These are phyloP conservation scores for Linnemannia zychae DNA, from an alignment of 192 early-diverging fungal species.

Conservation along the genomic window DNA sequence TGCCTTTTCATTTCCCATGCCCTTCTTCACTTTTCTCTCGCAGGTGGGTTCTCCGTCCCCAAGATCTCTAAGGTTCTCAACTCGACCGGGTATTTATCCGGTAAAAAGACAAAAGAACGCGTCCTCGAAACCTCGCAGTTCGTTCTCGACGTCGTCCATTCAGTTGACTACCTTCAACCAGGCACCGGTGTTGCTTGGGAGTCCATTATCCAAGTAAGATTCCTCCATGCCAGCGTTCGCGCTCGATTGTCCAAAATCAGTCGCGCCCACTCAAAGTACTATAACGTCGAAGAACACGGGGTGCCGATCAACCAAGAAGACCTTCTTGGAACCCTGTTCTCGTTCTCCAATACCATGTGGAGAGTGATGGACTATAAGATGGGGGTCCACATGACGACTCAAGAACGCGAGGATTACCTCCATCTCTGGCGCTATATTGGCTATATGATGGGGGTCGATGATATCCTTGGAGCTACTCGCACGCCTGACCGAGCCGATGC, in stretches of 20 bases:
- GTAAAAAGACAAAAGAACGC: constrained; percentile 20
- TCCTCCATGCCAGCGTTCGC: constrained; percentile 46
- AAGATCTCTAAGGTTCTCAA: constrained; percentile 50
- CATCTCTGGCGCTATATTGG: constrained; percentile 67
- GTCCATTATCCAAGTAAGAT: constrained; percentile 40
- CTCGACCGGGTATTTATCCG: constrained; percentile 31
- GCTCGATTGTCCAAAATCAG: constrained; percentile 22
- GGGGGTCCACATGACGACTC: constrained; percentile 30
- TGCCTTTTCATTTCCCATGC: constrained; percentile 17
- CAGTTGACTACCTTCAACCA: constrained; percentile 27
- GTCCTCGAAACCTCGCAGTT: constrained; percentile 37
- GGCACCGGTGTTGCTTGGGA: constrained; percentile 31
- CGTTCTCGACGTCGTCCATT: constrained; percentile 23
- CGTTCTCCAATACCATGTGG: constrained; percentile 46
- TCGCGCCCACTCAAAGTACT: constrained; percentile 23
- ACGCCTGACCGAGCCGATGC: constrained; percentile 23
- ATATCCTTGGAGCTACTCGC: constrained; percentile 12
- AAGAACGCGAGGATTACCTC: constrained; percentile 59
- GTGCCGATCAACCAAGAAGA: constrained; percentile 58
- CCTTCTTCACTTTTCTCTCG: constrained; percentile 39
- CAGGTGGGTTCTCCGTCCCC: constrained; percentile 26
- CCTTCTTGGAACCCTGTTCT: constrained; percentile 29
- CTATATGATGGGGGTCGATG: constrained; percentile 61
- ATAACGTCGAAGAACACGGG: constrained; percentile 25
- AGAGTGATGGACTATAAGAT: constrained; percentile 31